Evolutionary conservation across 495 filamentous ascomycete genomes (phyloP).

Genomic region (Copromyces sp.): DNA sequence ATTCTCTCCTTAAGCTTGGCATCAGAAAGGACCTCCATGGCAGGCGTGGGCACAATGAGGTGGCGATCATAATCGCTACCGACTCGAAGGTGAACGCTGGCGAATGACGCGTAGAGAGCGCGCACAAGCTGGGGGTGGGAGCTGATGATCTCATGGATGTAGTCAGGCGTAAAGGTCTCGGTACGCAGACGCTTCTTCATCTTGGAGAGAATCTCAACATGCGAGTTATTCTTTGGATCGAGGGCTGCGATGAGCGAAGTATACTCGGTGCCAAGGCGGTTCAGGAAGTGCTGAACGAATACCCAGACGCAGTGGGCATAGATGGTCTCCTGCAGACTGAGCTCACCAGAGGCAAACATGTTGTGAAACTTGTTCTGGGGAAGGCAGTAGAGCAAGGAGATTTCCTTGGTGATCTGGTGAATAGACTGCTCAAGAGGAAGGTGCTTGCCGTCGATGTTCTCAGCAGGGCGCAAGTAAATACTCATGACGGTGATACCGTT

Average conservation of each 20-base stretch:
- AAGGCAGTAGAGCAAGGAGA: conserved; percentile 93
- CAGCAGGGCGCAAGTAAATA: conserved; percentile 71
- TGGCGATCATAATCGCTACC: conserved; percentile 63
- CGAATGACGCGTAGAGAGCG: conserved; percentile 83
- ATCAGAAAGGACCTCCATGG: conserved; percentile 72
- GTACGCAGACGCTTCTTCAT: conserved; percentile 91
- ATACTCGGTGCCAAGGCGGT: conserved; percentile 88
- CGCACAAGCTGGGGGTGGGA: conserved; percentile 83
- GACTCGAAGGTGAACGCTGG: conserved; percentile 76
- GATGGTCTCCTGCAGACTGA: conserved; percentile 93
- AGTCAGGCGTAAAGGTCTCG: conserved; percentile 95
- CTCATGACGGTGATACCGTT: conserved; percentile 97
- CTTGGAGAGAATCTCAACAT: conserved; percentile 86
- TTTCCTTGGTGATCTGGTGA: conserved; percentile 98
- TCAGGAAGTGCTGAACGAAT: conserved; percentile 94
- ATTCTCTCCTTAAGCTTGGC: conserved; percentile 70
- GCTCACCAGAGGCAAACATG: conserved; percentile 75
- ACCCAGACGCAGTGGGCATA: conserved; percentile 97
- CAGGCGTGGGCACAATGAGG: conserved; percentile 54
- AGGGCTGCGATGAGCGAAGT: conserved; percentile 73
- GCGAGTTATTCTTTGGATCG: conserved; percentile 59
- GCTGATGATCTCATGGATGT: conserved; percentile 93
- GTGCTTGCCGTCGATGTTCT: conserved; percentile 38
- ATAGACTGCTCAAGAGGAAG: conserved; percentile 78
- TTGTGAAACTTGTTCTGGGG: conserved; percentile 91